Evolutionary conservation across 352 stramenopile genomes (phyloP), one percentile per base, ranked within the genome.

Genomic region (Pythium volutum): DNA sequence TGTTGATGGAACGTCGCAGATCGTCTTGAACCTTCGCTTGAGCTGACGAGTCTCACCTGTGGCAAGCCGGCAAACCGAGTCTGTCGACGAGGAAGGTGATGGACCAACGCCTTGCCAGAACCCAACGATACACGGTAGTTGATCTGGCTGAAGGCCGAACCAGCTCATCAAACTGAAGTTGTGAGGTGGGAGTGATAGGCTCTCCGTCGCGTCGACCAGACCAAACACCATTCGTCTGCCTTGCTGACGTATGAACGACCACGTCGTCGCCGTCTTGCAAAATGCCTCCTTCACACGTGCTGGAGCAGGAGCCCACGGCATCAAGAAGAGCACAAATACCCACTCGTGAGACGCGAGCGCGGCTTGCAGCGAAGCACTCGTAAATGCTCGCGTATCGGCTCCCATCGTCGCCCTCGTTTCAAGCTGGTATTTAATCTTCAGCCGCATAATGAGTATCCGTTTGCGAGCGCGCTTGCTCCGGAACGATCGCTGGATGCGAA

Each of bases 41-140:
- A 69, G 56, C 34, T 41, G 18, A 12, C 22, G 23, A n/a, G 49
- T 31, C 4, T 46, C 36, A 9, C 62, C 62, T 18, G 33, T 41
- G 4, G 20, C 18, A 6, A 69, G 20, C 18, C 55, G 63, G 33
- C 50, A 34, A 15, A 20, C 41, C 15, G 15, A 16, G 1, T 66
- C 36, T 23, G 25, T 48, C 6, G 23, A 14, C 8, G 26, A 36
- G 31, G 31, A 56, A 7, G 18, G 20, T 11, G 61, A 39, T 47
- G 49, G 66, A 18, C 56, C 61, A 26, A 60, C 27, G 22, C 74
- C 74, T 42, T 76, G 64, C 74, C 74, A 82, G 49, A 82, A 79
- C 15, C 20, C 74, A 4, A 77, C 55, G 14, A 82, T 65, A 22
- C 66, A 76, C 6, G 74, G 74, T 16, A 79, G 16, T 25, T 45